Evolutionary conservation across 2,329 filamentous ascomycete genomes (phyloP).

Genomic region (Trichoderma asperellum): DNA sequence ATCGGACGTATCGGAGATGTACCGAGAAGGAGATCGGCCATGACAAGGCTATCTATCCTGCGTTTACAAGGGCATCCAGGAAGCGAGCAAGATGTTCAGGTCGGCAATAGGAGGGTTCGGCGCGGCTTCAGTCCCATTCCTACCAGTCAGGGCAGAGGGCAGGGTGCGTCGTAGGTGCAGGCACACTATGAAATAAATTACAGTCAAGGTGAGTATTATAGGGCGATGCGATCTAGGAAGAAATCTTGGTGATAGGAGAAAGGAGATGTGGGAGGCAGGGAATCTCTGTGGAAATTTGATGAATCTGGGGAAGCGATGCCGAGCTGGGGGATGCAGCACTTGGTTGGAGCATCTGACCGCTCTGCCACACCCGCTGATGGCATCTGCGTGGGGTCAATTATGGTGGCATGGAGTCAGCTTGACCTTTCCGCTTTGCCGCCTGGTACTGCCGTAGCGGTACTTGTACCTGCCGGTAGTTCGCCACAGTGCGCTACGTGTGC

Average conservation of each 20-base stretch:
- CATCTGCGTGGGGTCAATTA: constrained; percentile 17
- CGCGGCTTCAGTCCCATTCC: constrained; percentile 23
- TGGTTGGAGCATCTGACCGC: constrained; percentile 29
- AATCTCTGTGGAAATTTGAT: neutral
- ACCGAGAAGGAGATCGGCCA: constrained; percentile 39
- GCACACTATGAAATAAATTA: neutral
- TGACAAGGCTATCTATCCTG: constrained; percentile 26
- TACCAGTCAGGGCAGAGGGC: neutral
- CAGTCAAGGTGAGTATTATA: neutral
- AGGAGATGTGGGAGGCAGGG: constrained; percentile 10
- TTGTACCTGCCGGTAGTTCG: constrained; percentile 7
- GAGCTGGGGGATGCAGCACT: constrained; percentile 1
- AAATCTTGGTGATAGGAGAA: neutral
- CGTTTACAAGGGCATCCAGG: constrained; percentile 15
- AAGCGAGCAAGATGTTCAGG: neutral
- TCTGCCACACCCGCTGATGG: constrained; percentile 28
- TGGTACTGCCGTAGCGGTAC: neutral
- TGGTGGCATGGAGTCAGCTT: constrained; percentile 9
- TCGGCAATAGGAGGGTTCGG: constrained; percentile 12
- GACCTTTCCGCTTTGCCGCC: neutral
- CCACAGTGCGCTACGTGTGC: neutral
- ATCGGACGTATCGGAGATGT: constrained; percentile 33
- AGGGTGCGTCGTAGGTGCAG: neutral
- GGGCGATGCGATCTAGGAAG: neutral
- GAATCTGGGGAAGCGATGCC: constrained; percentile 11